Evolutionary conservation across 2,329 filamentous ascomycete species (phyloP).

Genomic region (Dactylellina drechsleri): DNA sequence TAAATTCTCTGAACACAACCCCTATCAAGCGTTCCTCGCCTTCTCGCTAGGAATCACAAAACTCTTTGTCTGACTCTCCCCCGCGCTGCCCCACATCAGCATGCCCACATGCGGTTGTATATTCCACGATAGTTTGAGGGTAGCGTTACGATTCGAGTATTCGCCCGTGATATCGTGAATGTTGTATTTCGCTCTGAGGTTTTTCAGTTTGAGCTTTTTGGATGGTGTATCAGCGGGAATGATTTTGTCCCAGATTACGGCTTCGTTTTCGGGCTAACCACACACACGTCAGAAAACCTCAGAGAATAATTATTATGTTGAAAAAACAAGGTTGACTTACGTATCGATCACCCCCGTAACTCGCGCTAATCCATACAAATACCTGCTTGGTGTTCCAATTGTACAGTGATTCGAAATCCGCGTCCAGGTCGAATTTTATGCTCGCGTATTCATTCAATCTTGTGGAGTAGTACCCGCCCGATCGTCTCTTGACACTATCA

Average conservation of each 20-base stretch:
- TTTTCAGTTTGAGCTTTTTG: slow-evolving; percentile 77
- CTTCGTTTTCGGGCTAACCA: slow-evolving; percentile 69
- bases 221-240: slow-evolving; percentile 73
- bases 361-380: slow-evolving; percentile 93
- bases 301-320: too few species aligned
- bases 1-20: too few species aligned
- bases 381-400: slow-evolving; percentile 99
- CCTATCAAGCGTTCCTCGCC: slow-evolving; percentile 8
- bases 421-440: slow-evolving; percentile 90
- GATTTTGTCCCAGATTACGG: slow-evolving; percentile 95
- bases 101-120: slow-evolving; percentile 96
- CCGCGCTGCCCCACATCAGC: slow-evolving; percentile 78
- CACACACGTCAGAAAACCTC: slow-evolving; percentile 59
- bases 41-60: slow-evolving; percentile 41
- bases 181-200: slow-evolving; percentile 94
- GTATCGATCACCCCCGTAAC: slow-evolving; percentile 63
- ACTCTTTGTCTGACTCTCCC: slow-evolving; percentile 55
- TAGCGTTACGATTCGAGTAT: slow-evolving; percentile 74
- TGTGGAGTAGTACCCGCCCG: slow-evolving; percentile 86
- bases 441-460: slow-evolving; percentile 97
- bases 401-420: slow-evolving; percentile 88
- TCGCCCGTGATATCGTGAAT: slow-evolving; percentile 88
- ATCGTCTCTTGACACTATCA: slow-evolving; percentile 80
- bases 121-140: slow-evolving; percentile 88
- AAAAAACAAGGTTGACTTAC: too few species aligned